Conservation (phyloP, 2,329 filamentous ascomycete genomes). For the Aspergillus sp. region DNA sequence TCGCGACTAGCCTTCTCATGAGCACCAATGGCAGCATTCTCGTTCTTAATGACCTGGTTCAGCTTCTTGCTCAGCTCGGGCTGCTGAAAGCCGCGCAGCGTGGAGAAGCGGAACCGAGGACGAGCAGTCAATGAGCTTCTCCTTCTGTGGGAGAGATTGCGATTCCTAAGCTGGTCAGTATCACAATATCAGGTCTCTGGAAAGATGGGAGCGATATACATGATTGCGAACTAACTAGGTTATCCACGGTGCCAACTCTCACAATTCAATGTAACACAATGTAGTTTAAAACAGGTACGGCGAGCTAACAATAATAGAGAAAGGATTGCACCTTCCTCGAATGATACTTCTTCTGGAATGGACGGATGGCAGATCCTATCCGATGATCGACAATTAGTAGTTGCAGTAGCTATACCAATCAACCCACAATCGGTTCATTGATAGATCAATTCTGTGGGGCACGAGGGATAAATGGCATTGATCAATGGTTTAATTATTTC, state of each 20-base stretch:
- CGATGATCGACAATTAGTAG: neutral
- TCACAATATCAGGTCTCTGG: neutral
- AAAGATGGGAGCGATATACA: conserved; percentile 10
- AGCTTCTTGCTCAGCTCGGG: conserved; percentile 87
- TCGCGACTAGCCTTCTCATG: conserved; percentile 85
- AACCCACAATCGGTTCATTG: neutral
- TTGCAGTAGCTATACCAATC: neutral
- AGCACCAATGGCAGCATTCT: conserved; percentile 82
- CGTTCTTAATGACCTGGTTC: conserved; percentile 89
- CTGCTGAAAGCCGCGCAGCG: conserved; percentile 79
- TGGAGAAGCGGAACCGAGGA: conserved; percentile 83
- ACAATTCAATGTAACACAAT: neutral
- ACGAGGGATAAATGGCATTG: neutral
- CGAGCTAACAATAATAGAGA: neutral
- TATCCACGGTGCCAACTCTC: neutral
- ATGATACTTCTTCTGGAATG: neutral
- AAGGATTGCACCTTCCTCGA: conserved; percentile 22
- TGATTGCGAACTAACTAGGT: conserved; percentile 9
- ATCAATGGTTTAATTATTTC: neutral
- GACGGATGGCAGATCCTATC: neutral
- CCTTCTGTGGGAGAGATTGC: conserved; percentile 44
- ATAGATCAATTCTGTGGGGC: neutral
- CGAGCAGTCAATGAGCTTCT: conserved; percentile 31
- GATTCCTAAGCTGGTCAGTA: conserved; percentile 38
- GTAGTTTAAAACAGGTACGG: neutral